Base-by-base conservation (phyloP, 345 rosid species). In the Citrus cavaleriei region DNA sequence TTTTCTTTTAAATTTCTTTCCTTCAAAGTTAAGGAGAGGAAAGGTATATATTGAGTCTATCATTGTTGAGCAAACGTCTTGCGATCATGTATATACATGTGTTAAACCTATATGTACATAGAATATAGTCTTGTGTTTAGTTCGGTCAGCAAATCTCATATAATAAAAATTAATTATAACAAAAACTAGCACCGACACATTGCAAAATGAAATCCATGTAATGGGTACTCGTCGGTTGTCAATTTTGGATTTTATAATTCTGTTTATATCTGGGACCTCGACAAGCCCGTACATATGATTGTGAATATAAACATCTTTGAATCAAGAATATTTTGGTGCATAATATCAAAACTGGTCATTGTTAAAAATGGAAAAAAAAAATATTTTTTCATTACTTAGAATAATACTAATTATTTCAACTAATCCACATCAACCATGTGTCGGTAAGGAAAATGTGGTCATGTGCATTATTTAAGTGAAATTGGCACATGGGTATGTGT, bases 11-110 rank as follows among this genome's bases (percentile, higher is more conserved):
- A 46, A 32, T 85, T 85, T 79, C 87, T 84, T 88, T 55, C 63
- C 87, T 84, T 85, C 78, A 58, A 88, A 88, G 88, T 74, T 72
- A 84, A 81, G 85, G 42, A 75, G 81, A 77, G 6, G 37, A 70
- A 66, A 75, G 67, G 76, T 40, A 30, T 30, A 30, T 30, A 62
- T 9, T 22, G 51, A 28, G 72, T 68, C 77, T 35, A 78, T 83
- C 55, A 79, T 70, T 63, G 64, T 37, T 67, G 30, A 51, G 42
- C 77, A 61, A 78, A 69, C 27, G 64, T 22, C 49, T 28, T 21
- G 54, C 54, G 9, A 73, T 24, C 51, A 13, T 46, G 51, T 54
- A 74, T 21, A 30, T 34, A 49, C 61, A 77, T 61, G 9, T 38
- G 51, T 24, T 42, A n/a, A 58, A 58, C 8, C 38, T 46, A 71